phyloP scores from a whole-genome alignment of 164 flowering plant species.

The Liriodendron chinense region DNA sequence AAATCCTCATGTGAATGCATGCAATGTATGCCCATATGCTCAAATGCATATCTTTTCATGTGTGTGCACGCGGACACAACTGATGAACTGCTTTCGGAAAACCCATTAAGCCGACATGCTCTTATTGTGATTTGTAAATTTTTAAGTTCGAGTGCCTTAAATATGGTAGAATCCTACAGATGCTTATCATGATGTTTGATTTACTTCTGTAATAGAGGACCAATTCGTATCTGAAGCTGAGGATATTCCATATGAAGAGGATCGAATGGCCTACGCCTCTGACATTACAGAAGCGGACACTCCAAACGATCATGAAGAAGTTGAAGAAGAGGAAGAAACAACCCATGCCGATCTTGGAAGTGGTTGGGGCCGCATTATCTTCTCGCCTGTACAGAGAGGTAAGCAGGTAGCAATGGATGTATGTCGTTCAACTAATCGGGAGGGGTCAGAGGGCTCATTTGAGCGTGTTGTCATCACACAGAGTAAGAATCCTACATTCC shows the following conservation, averaged over 20 bases:
- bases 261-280: conserved; percentile 21
- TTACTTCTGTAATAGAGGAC: conserved; percentile 24
- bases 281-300: conserved; percentile 23
- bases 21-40: too few relatives aligned
- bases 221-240: conserved; percentile 19
- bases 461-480: conserved; percentile 66
- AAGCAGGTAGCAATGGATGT: conserved; percentile 67
- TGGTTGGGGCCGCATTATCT: conserved; percentile 78
- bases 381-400: conserved; percentile 58
- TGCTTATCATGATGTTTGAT: not conserved
- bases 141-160: too few relatives aligned
- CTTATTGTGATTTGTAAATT: not conserved
- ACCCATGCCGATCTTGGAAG: conserved; percentile 54
- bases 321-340: conserved; percentile 19
- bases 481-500: conserved; percentile 70
- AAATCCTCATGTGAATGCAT: too few relatives aligned
- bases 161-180: not conserved
- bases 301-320: conserved; percentile 10
- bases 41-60: too few relatives aligned
- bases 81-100: not conserved
- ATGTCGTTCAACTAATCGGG: conserved; percentile 60
- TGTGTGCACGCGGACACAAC: not conserved
- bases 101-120: not conserved
- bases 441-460: conserved; percentile 74
- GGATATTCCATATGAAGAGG: conserved; percentile 17